Evolutionary conservation across 2,329 filamentous ascomycete species (phyloP), one percentile per base, ranked within the genome.

Genomic region (Cephalotrichum gorgonifer): DNA sequence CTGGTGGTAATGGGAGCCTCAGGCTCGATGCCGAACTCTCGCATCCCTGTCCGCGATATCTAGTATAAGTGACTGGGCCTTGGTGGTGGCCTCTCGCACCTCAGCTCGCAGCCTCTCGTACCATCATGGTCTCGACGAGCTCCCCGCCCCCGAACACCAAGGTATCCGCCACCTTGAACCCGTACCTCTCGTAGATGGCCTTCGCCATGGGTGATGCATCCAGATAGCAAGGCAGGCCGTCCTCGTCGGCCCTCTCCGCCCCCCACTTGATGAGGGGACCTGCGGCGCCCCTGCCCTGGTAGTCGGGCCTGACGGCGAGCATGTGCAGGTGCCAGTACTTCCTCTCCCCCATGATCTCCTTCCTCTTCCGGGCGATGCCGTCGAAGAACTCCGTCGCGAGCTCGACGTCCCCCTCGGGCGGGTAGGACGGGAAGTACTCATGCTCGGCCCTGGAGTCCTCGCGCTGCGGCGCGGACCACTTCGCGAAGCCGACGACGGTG

Each of bases 301-400:
- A 64, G 17, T 63, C 65, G 3, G 58, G 60, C 41, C 63, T 59
- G 11, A 71, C 72, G 2, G 63, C 69, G 3, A 78, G 56, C 6
- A 76, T 54, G 53, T 75, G 73, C 9, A 79, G 61, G 52, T 68
- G 72, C 62, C 68, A 73, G 54, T 78, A 75, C 50, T 60, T 65
- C n/a, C 59, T 63, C 4, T 57, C 60, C 0, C 58, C 62, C 63
- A 74, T 71, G 30, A 68, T 58, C 41, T 58, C 57, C 14, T 55
- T 54, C 33, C 70, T 69, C 25, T 61, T 62, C 6, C 51, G 55
- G 0, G 60, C 54, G 48, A 75, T 54, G 1, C 58, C 57, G 1
- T 59, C 59, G 44, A 74, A 73, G 57, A 74, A 75, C 2, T 56
- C 50, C 12, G 60, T 55, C 0, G 66, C 70, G 7, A 70, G 54